Base-by-base conservation (phyloP, 2,329 filamentous ascomycete species). In the Basipetospora chlamydospora region DNA sequence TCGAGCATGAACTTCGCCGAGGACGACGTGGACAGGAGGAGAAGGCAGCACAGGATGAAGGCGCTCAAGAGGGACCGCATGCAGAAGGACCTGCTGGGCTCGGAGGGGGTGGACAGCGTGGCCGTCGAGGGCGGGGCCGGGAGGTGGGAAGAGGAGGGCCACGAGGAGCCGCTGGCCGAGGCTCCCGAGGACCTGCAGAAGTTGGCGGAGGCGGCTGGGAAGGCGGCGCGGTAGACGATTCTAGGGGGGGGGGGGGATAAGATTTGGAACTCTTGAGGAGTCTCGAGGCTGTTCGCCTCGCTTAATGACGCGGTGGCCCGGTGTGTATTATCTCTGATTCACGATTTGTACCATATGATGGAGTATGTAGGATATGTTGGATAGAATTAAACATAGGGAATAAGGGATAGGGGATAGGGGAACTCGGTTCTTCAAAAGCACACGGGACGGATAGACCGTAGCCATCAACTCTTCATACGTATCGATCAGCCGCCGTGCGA, bases 1-100 rank as follows among this genome's bases (percentile, higher is more conserved):
- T 54, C 58, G 21, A 61, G 70, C 20, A 67, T 85, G 44, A 71
- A 56, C 36, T 62, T 61, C 42, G 56, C 58, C 5, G 52, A 59
- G 2, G 47, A 55, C n/a, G 44, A 50, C 22, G 51, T 57, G 12
- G 42, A 53, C 28, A 39, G 8, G 37, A 32, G 41, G 48, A 55
- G 41, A 56, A 56, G 49, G 55, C 46, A 39, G 42, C 37, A 25
- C 36, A 48, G 43, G 18, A 31, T 33, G 38, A n/a, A 22, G 18
- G 39, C 37, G 11, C 18, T 30, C 17, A 39, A 42, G 39, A 43
- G 32, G 18, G 31, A 44, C 30, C 41, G 12, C 6, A 36, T 48
- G 33, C 44, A 45, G 34, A 38, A 46, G 35, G 34, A 39, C 13
- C 13, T 55, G 21, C 35, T 55, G 9, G 48, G 41, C 1, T 44